Evolutionary conservation across 108 stramenopile species (phyloP), one percentile per base, ranked within the genome.

Genomic region (Cylindrotheca closterium): DNA sequence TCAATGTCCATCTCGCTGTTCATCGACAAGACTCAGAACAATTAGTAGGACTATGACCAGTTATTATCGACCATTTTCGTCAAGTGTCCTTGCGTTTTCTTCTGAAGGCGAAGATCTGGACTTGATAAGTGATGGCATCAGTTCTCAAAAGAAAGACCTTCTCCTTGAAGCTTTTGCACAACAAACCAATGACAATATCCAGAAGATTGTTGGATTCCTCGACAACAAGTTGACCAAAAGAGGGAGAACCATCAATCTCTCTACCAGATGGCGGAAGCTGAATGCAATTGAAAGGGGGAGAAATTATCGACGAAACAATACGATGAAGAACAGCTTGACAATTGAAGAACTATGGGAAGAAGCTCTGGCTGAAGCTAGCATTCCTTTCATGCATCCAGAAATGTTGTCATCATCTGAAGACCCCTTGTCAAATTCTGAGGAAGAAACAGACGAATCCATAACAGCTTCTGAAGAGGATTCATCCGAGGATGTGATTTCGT

Each of bases 331-430:
- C 8, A 51, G 47, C 51, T 21, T 37, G 26, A 64, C 63, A 10
- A 31, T 65, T 2, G 63, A 73, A 54, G 57, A 65, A 8, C 27
- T 53, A 19, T 73, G 71, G 71, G 58, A 52, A 22, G 49, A 59
- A 26, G 56, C 64, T 3, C 28, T 73, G 37, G 37, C 7, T 10
- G 37, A 42, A 42, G 37, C 37, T 10, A 42, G 15, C 15, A 42
- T 42, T 15, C 37, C 37, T 42, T 42, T 42, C 37, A 42, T 10
- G 10, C 10, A 42, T 42, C 37, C 37, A 15, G 37, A 42, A 42
- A 42, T 42, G 37, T 15, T 15, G 37, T 15, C 37, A 10, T 42
- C 37, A 42, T 15, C 15, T 15, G 15, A 15, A 42, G 15, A 42
- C 37, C 15, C 37, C 37, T 7, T 7, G 15, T 42, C 37, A 15